Base-by-base conservation (phyloP, 139 green algal genomes). In the Diplosphaera chodatii region DNA sequence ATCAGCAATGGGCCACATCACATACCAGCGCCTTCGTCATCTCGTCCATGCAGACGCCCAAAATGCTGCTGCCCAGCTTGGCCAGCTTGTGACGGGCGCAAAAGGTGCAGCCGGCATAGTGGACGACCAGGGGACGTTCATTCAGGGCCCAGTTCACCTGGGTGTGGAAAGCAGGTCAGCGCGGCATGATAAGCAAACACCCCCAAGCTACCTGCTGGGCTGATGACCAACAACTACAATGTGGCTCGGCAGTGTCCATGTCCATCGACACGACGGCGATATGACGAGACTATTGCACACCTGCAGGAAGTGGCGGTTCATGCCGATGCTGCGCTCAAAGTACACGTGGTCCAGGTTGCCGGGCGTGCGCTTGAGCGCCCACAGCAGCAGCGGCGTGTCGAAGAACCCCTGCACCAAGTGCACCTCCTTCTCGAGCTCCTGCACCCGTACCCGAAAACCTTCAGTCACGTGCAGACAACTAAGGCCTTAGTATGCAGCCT, bases 311-410 rank as follows among this genome's bases (percentile, higher is more conserved):
- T n/a, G 32, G 21, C 32, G 32, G 23, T n/a, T 71, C 37, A 33
- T 16, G 32, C 25, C 67, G 21, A 34, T 32, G 30, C 37, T 37
- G 3, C 34, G 28, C 21, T 32, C 27, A 63, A 30, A 64, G 67
- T 40, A 71, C 37, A 33, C 34, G 4, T 25, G 34, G 32, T 72
- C 55, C 34, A 82, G 72, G 68, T 82, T 82, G 72, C 78, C 72
- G 37, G 78, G 77, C 55, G 67, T 71, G 4, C 72, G 67, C 68
- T 82, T 73, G 1, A 73, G 77, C n/a, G 66, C 72, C 15, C 64
- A 74, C 2, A 68, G 64, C 37, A 82, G 68, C 64, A 82, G 64
- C 10, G 77, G 68, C 31, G 72, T 70, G 16, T 76, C 67, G 48
- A 27, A 59, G 18, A 59, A 59, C 13, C 48, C 48, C 16, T 10